A percentile compares a stretch with the other conserved stretches of the same genome.
These are phyloP conservation scores for Leptographium wingfieldii DNA, from an alignment of 2,329 filamentous ascomycete species.

Conservation along the genomic window DNA sequence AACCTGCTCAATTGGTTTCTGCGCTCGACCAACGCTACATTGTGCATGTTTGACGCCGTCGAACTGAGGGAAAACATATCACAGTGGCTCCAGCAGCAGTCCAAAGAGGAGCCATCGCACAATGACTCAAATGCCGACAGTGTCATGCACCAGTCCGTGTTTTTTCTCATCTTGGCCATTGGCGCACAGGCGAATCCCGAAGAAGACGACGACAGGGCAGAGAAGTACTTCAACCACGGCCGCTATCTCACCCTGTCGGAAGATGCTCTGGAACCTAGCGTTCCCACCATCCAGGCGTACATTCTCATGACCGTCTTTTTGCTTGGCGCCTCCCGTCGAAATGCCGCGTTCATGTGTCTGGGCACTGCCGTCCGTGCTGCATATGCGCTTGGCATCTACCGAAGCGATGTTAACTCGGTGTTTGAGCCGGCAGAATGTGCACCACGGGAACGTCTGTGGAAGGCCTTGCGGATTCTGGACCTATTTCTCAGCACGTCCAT, in stretches of 20 bases:
- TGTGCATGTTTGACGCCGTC: conserved; percentile 20
- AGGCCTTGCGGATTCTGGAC: conserved; percentile 20
- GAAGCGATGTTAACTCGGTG: conserved; percentile 15
- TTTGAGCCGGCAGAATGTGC: conserved; percentile 16
- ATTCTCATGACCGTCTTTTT: conserved; percentile 47
- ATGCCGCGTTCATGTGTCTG: conserved; percentile 51
- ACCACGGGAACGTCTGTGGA: conserved; percentile 21
- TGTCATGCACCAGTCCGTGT: conserved; percentile 5
- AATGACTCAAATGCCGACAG: conserved; percentile 9
- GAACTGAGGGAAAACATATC: conserved; percentile 16
- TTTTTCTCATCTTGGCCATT: conserved; percentile 14
- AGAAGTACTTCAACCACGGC: conserved; percentile 12
- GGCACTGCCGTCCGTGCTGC: conserved; percentile 46
- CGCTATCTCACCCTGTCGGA: conserved; percentile 29
- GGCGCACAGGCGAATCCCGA: conserved; percentile 12
- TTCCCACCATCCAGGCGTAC: conserved; percentile 38
- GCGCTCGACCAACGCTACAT: conserved; percentile 16
- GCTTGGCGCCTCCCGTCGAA: conserved; percentile 44
- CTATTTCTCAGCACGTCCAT: conserved; percentile 22
- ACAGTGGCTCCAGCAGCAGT: conserved; percentile 17
- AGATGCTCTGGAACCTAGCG: conserved; percentile 40
- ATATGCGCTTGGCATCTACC: conserved; percentile 42
- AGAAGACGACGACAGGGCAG: conserved; percentile 7
- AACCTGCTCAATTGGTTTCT: conserved; percentile 21
- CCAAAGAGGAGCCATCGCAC: conserved; percentile 11